Evolutionary conservation across 768 basidiomycete genomes (phyloP).

Genomic region (Boletus speciosus): DNA sequence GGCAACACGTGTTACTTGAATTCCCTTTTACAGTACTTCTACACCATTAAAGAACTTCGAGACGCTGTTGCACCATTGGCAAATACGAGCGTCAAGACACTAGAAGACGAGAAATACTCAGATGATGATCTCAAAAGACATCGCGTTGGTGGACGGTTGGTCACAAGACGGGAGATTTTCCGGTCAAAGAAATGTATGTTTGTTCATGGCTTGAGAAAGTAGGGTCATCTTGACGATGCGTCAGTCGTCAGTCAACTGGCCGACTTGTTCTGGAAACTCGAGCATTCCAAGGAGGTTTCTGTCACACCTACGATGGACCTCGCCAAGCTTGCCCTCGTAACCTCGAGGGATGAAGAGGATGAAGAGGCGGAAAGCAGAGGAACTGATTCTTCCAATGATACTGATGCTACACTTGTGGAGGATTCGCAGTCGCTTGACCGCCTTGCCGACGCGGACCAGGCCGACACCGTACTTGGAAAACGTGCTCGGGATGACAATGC

Average conservation of each 20-base stretch:
- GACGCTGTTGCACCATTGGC: constrained; percentile 65
- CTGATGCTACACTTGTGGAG: constrained; percentile 85
- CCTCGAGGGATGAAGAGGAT: constrained; percentile 86
- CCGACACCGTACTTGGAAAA: constrained; percentile 66
- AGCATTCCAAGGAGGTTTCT: constrained; percentile 58
- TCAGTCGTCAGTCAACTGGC: constrained; percentile 80
- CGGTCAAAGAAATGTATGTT: constrained; percentile 80
- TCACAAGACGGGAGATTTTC: constrained; percentile 76
- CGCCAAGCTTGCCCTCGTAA: constrained; percentile 87
- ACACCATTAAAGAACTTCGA: constrained; percentile 89
- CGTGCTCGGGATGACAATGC: constrained; percentile 49
- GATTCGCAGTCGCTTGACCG: constrained; percentile 45
- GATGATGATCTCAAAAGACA: constrained; percentile 81
- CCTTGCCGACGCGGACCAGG: constrained; percentile 30
- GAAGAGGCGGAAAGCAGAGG: constrained; percentile 69
- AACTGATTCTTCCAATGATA: constrained; percentile 82
- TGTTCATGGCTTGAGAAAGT: neutral
- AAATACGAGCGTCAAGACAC: constrained; percentile 47
- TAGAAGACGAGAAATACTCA: constrained; percentile 68
- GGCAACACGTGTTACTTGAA: constrained; percentile 89
- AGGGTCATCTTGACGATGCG: constrained; percentile 9
- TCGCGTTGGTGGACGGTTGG: constrained; percentile 82
- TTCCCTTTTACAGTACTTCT: constrained; percentile 82
- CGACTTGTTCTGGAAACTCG: constrained; percentile 72
- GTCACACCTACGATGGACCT: constrained; percentile 84